phyloP scores from a whole-genome alignment of 2,329 filamentous ascomycete species.

The Pseudocercospora eumusae region DNA sequence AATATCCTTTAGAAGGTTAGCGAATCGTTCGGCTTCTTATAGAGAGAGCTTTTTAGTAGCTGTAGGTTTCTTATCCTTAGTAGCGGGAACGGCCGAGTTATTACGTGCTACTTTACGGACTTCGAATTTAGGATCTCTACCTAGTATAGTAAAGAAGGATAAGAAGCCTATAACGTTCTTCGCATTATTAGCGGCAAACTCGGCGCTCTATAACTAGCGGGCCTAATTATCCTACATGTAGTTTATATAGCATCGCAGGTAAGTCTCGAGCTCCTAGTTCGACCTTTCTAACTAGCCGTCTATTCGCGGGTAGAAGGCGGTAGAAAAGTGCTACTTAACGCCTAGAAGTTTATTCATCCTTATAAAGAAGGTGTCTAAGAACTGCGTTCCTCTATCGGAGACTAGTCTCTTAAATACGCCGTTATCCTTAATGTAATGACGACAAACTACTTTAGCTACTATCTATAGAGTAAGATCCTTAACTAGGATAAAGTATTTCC shows the following conservation, averaged over 20 bases:
- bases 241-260: not conserved
- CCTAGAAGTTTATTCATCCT: not conserved
- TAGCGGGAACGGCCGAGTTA: no score
- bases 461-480: not conserved
- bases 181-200: not conserved
- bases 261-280: not conserved
- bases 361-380: not conserved
- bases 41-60: not conserved
- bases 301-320: not conserved
- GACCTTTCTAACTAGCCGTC: not conserved
- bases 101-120: no score
- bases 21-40: no score
- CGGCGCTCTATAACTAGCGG: not conserved
- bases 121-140: not conserved
- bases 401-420: not conserved
- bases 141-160: not conserved
- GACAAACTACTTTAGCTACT: not conserved
- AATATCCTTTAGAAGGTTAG: not conserved
- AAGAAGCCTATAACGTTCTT: not conserved
- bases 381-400: not conserved
- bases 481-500: not conserved
- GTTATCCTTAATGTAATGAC: no score
- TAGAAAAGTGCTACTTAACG: not conserved
- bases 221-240: no score
- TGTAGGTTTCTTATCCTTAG: not conserved